Evolutionary conservation across 257 asterid genomes (phyloP).

Genomic region (Solanum clarkiae): DNA sequence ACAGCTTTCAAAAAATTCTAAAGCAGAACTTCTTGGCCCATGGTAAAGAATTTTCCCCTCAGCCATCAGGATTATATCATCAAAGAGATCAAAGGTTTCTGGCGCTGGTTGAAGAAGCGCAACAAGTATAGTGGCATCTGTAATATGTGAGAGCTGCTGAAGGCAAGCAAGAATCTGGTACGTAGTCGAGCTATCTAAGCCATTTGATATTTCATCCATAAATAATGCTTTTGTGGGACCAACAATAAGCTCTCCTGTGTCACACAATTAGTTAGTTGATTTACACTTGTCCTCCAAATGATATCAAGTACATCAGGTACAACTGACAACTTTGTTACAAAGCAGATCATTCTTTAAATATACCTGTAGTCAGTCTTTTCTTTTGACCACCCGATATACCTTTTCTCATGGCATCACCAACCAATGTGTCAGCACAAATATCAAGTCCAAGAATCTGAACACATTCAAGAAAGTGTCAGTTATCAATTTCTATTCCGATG

Average conservation of each 20-base stretch:
- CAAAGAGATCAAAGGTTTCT: constrained; percentile 44
- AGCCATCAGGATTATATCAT: constrained; percentile 35
- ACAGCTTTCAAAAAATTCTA: constrained; percentile 27
- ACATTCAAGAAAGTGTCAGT: not conserved
- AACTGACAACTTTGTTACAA: not conserved
- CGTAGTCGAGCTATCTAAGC: constrained; percentile 46
- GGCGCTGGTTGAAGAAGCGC: constrained; percentile 58
- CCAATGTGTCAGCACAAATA: constrained; percentile 32
- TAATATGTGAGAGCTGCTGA: constrained; percentile 37
- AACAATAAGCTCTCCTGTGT: constrained; percentile 45
- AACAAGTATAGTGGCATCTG: constrained; percentile 37
- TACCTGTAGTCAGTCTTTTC: constrained; percentile 49
- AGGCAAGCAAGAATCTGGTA: constrained; percentile 33
- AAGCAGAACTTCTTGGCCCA: constrained; percentile 19
- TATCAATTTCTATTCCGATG: not conserved
- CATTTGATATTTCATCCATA: constrained; percentile 49
- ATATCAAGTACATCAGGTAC: not conserved
- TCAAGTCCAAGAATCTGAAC: constrained; percentile 42
- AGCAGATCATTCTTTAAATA: not conserved
- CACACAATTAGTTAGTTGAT: not conserved
- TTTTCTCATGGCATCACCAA: constrained; percentile 43
- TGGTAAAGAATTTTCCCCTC: constrained; percentile 37
- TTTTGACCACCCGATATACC: constrained; percentile 59
- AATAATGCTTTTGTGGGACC: constrained; percentile 43
- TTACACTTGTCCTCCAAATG: not conserved